Evolutionary conservation across 495 filamentous ascomycete genomes (phyloP), one percentile per base, ranked within the genome.

Genomic region (Talaromyces trachyspermus): DNA sequence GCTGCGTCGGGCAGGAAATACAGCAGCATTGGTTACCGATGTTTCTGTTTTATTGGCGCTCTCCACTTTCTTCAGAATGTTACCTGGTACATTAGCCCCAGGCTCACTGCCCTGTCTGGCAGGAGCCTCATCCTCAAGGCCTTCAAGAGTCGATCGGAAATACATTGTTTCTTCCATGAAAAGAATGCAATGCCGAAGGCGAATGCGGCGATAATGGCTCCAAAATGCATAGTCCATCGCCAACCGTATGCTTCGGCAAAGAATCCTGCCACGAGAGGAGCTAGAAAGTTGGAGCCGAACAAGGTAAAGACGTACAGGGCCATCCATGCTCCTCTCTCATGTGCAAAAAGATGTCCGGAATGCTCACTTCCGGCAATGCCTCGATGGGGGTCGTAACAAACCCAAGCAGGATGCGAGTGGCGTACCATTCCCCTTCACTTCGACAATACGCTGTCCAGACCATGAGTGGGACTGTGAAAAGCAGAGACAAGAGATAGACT

Each of bases 131-230:
- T n/a, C n/a, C 3, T 26, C 11, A 20, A 14, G 9, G 35, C 22
- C n/a, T n/a, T n/a, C n/a, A n/a, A n/a, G 6, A 7, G 33, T 25
- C 12, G 19, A 60, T 2, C 59, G 55, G 48, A 68, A 64, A 51
- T 64, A 64, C n/a, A 40, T 48, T 3, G 75, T 77, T 49, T 80
- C 76, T 62, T 79, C 76, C 63, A 76, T 68, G 49, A 72, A 71
- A 55, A 77, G 69, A 78, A 76, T 1, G 74, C 58, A 46, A 74
- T 70, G 5, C 76, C 51, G 43, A 69, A 71, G 12, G 59, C 64
- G 10, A 66, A 61, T 0, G 52, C 70, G 24, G 61, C 60, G 48
- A 78, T 72, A 35, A 78, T 77, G 9, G 74, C 74, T 44, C 63
- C 65, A 58, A 67, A 71, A 46, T 74, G 76, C 45, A 69, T 55